A percentile compares a stretch with the other conserved stretches of the same genome.
phyloP scores from a whole-genome alignment of 2,329 filamentous ascomycete genomes.

The Colletotrichum spinosum region DNA sequence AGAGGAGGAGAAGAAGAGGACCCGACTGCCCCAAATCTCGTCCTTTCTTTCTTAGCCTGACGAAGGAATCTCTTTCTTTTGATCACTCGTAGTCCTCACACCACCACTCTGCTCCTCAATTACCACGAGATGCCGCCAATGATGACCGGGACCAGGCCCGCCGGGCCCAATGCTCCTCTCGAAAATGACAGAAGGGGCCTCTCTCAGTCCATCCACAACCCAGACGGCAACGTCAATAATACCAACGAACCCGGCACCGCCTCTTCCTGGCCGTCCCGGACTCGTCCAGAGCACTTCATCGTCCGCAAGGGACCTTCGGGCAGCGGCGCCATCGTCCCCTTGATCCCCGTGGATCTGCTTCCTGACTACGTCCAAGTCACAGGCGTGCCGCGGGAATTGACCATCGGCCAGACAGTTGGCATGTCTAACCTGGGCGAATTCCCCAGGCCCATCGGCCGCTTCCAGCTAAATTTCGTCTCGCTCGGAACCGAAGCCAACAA shows the following conservation, averaged over 20 bases:
- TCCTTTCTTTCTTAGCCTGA: too few species aligned
- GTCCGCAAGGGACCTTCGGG: conserved; percentile 45
- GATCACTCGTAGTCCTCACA: neutral
- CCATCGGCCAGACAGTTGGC: conserved; percentile 49
- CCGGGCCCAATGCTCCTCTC: neutral
- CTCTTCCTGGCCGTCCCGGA: neutral
- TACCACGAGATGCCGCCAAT: conserved; percentile 5
- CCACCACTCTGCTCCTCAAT: neutral
- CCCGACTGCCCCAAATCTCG: too few species aligned
- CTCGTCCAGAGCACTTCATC: conserved; percentile 52
- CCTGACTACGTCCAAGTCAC: conserved; percentile 57
- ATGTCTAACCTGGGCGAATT: conserved; percentile 53
- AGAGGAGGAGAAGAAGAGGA: neutral
- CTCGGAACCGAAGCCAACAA: neutral
- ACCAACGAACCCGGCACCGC: too few species aligned
- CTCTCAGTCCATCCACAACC: conserved; percentile 33
- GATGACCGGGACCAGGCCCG: neutral
- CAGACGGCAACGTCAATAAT: conserved; percentile 1
- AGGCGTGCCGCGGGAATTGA: conserved; percentile 57
- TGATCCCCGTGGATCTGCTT: conserved; percentile 66
- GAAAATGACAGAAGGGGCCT: conserved; percentile 23
- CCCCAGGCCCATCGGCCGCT: conserved; percentile 37
- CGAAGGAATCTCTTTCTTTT: neutral
- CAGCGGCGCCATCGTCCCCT: conserved; percentile 58
- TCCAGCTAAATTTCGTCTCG: conserved; percentile 12